Evolutionary conservation across 495 filamentous ascomycete species (phyloP).

Genomic region (Xylaria intraflava): DNA sequence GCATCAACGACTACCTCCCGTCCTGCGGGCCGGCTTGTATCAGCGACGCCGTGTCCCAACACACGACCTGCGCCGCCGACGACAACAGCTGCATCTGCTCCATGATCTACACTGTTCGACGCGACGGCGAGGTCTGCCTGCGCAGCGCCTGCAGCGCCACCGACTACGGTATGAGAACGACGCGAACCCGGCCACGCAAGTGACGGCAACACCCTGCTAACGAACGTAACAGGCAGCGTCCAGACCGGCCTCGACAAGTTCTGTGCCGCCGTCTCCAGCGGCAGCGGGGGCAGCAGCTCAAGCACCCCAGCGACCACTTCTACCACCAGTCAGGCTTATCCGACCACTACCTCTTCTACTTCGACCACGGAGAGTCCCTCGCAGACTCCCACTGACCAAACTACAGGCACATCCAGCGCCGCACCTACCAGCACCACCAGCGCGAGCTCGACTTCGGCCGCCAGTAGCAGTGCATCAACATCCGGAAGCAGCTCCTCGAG

Average conservation of each 20-base stretch:
- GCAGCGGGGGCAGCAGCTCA: not conserved
- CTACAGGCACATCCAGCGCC: slow-evolving; percentile 7
- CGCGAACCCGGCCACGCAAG: not conserved
- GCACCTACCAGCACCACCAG: not conserved
- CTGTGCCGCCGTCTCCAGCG: slow-evolving; percentile 18
- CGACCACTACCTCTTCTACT: slow-evolving; percentile 4
- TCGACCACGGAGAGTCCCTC: slow-evolving; percentile 5
- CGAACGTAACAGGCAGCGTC: slow-evolving; percentile 15
- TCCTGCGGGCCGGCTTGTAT: slow-evolving; percentile 37
- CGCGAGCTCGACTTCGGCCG: no score
- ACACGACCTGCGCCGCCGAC: slow-evolving; percentile 29
- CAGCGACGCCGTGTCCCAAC: slow-evolving; percentile 19
- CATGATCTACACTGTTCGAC: slow-evolving; percentile 25
- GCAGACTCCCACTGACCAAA: slow-evolving; percentile 13
- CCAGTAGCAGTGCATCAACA: not conserved
- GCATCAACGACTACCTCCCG: slow-evolving; percentile 31
- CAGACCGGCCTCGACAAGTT: slow-evolving; percentile 24
- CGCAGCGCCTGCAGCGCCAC: slow-evolving; percentile 17
- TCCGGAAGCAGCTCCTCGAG: not conserved
- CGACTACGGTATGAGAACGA: slow-evolving; percentile 28
- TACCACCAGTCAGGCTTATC: not conserved
- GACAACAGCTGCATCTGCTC: slow-evolving; percentile 43
- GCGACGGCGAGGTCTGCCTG: slow-evolving; percentile 27
- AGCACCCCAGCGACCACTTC: not conserved
- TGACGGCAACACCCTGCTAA: not conserved